These are phyloP conservation scores for Roridomyces roridus DNA, from an alignment of 768 basidiomycete species.

Conservation along the genomic window DNA sequence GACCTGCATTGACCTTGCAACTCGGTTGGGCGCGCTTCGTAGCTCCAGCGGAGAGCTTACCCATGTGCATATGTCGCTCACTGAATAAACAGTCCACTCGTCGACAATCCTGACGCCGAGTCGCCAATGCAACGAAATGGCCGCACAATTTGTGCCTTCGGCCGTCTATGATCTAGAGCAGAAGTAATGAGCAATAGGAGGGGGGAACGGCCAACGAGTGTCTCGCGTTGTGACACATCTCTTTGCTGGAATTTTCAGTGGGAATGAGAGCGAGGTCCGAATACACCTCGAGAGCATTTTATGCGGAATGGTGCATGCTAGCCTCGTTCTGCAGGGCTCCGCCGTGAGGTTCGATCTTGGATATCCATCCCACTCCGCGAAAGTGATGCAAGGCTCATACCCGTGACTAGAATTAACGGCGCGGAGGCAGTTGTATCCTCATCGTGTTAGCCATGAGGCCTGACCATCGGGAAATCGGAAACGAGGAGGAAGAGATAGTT, in stretches of 20 bases:
- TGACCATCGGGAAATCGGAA: not conserved
- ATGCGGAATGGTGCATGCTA: conserved; percentile 37
- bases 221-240: conserved; percentile 81
- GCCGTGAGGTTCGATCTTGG: conserved; percentile 19
- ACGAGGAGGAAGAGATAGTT: not conserved
- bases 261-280: conserved; percentile 23
- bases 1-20: conserved; percentile 50
- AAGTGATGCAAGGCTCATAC: no score
- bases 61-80: conserved; percentile 62
- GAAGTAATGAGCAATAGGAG: conserved; percentile 8
- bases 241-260: conserved; percentile 23
- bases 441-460: conserved; percentile 30
- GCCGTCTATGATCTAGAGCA: conserved; percentile 72
- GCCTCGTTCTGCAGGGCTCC: conserved; percentile 47
- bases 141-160: conserved; percentile 72
- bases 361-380: conserved; percentile 4
- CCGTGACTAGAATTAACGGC: conserved; percentile 16
- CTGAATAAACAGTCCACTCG: conserved; percentile 74
- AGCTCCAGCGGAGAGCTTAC: conserved; percentile 34
- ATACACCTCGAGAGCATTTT: conserved; percentile 17
- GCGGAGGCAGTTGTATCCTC: conserved; percentile 12
- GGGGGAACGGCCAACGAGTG: conserved; percentile 6
- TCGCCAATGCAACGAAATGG: conserved; percentile 77
- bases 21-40: no score
- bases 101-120: conserved; percentile 70